phyloP scores from a whole-genome alignment of 768 basidiomycete species.

The Pleurotus ostreatus region DNA sequence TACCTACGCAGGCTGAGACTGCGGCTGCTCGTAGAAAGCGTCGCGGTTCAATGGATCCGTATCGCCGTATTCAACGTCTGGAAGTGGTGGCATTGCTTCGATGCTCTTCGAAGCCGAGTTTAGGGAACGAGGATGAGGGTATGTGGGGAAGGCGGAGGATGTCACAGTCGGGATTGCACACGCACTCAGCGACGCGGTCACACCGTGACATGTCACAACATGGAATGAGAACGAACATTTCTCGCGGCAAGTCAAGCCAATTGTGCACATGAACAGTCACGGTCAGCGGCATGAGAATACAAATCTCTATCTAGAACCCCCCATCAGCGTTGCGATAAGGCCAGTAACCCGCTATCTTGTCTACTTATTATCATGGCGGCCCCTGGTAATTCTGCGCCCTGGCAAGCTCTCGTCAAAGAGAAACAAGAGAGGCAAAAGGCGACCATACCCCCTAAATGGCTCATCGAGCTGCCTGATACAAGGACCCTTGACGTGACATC shows the following conservation, averaged over 20 bases:
- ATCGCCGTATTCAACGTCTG: slow-evolving; percentile 32
- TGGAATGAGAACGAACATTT: no score
- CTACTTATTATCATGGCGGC: no score
- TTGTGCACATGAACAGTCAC: background rate
- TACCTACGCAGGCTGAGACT: slow-evolving; percentile 11
- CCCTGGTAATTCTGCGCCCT: slow-evolving; percentile 7
- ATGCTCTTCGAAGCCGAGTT: background rate
- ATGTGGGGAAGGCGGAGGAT: background rate
- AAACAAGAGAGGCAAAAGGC: slow-evolving; percentile 47
- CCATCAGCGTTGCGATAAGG: no score
- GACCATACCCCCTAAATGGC: slow-evolving; percentile 53
- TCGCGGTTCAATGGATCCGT: slow-evolving; percentile 31
- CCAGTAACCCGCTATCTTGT: no score
- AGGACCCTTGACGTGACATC: slow-evolving; percentile 43
- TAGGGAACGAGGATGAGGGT: background rate
- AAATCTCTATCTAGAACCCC: no score
- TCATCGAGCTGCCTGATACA: slow-evolving; percentile 34
- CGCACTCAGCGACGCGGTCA: slow-evolving; percentile 7
- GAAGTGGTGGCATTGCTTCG: slow-evolving; percentile 31
- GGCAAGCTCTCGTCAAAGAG: slow-evolving; percentile 21
- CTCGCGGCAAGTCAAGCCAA: background rate
- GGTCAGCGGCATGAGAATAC: background rate
- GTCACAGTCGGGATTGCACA: background rate
- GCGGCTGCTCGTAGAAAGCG: slow-evolving; percentile 9
- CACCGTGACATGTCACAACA: slow-evolving; percentile 4